These are phyloP conservation scores for Rhizopus delemar DNA, from an alignment of 371 early-diverging fungal species.

Conservation along the genomic window DNA sequence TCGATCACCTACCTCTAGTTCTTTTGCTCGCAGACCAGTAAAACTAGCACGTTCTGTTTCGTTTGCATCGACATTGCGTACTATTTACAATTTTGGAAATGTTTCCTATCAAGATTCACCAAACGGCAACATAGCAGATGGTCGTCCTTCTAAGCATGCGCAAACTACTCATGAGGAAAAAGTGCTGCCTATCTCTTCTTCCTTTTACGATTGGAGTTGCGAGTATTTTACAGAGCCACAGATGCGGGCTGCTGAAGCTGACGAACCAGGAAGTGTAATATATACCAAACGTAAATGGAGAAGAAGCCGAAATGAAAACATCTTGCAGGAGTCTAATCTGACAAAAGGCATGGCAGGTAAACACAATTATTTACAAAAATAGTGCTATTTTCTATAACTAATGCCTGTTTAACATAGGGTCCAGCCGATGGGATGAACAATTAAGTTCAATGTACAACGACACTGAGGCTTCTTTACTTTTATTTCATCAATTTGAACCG, in stretches of 20 bases:
- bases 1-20: slow-evolving; percentile 3
- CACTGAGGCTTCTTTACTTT: slow-evolving; percentile 53
- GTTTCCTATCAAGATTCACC: slow-evolving; percentile 1
- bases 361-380: too few species aligned
- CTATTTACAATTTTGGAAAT: slow-evolving; percentile 51
- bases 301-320: slow-evolving; percentile 68
- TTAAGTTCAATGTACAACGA: slow-evolving; percentile 61
- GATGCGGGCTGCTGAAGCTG: slow-evolving; percentile 80
- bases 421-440: slow-evolving; percentile 66
- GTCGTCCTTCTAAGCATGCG: slow-evolving; percentile 3
- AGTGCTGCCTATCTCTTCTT: slow-evolving; percentile 57
- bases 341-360: slow-evolving; percentile 47
- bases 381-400: too few species aligned
- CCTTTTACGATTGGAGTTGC: slow-evolving; percentile 83
- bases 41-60: slow-evolving; percentile 51
- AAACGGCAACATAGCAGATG: background rate
- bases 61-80: slow-evolving; percentile 53
- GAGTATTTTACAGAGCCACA: slow-evolving; percentile 91
- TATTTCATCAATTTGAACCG: slow-evolving; percentile 80
- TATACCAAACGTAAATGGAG: slow-evolving; percentile 83
- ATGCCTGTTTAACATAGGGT: slow-evolving; percentile 25
- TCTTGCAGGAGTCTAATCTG: slow-evolving; percentile 61
- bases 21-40: slow-evolving; percentile 28
- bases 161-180: slow-evolving; percentile 14
- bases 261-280: slow-evolving; percentile 80